Evolutionary conservation across 1,284 basidiomycete species (phyloP), one percentile per base, ranked within the genome.

Genomic region (Ustilago crameri): DNA sequence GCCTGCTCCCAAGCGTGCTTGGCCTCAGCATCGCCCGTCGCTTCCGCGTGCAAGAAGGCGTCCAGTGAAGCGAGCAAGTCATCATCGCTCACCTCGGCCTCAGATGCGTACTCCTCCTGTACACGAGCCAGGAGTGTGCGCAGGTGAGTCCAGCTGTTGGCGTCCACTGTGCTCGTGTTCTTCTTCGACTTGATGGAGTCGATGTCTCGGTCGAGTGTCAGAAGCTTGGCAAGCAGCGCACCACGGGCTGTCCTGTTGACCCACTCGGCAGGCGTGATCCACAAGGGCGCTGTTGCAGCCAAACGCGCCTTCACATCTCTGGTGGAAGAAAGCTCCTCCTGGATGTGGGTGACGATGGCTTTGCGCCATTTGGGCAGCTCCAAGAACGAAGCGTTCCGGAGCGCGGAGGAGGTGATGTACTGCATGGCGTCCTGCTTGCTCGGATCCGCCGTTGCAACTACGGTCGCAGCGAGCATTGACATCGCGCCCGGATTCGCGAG

Each of bases 341-440:
- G 46, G 4, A 66, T 35, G 2, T 27, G 9, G 12, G 42, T 46
- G 3, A 75, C 15, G 4, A 75, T 52, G 17, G 70, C 56, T 15
- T 27, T 44, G 30, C 74, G 69, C 72, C 67, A 75, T 3, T 58
- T 58, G 17, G 63, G 42, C 38, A 70, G 59, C 45, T 79, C 76
- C 43, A 76, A 65, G 54, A 79, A 75, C 0, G 66, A 61, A 0
- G 74, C 75, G 22, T 74, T 67, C 40, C 55, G 38, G 8, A 65
- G 37, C 35, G 62, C 62, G 7, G 54, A 41, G 0, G 62, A 44
- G 5, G 61, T 51, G 38, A 65, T 58, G 54, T 47, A 54, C 12
- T 38, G 45, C 53, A 61, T 38, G 5, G 35, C 41, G 23, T 45
- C 53, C 17, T 40, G 30, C 12, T 37, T 43, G 10, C 41, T 53